These are phyloP conservation scores for Suhomyces terraborum DNA, from an alignment of 1,139 yeast genomes.

Conservation along the genomic window DNA sequence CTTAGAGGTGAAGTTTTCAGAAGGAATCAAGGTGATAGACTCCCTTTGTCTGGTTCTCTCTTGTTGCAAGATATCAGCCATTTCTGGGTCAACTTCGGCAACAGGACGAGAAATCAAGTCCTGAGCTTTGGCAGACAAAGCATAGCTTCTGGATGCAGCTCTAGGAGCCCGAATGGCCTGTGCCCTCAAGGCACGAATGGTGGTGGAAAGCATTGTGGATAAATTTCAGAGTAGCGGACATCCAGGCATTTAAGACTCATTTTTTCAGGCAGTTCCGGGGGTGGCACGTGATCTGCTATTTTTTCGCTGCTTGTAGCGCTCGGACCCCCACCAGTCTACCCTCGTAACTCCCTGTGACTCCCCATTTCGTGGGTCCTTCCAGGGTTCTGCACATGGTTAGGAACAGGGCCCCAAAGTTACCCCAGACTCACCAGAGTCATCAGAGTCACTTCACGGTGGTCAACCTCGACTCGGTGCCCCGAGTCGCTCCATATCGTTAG, in stretches of 20 bases:
- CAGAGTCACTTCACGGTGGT: not conserved
- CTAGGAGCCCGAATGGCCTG: constrained; percentile 18
- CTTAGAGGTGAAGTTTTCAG: constrained; percentile 92
- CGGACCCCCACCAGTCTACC: not conserved
- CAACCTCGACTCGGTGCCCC: not conserved
- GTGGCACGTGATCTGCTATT: constrained; percentile 1
- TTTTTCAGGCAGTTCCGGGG: constrained; percentile 9
- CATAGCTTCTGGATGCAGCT: constrained; percentile 35
- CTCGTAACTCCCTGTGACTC: not conserved
- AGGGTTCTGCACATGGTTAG: too few species aligned
- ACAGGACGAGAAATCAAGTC: constrained; percentile 65
- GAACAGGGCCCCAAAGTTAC: not conserved
- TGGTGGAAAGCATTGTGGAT: constrained; percentile 22
- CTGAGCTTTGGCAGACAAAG: constrained; percentile 51
- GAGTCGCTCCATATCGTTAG: constrained; percentile 5
- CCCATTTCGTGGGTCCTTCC: too few species aligned
- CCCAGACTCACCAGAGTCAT: constrained; percentile 1
- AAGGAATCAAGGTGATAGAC: constrained; percentile 88
- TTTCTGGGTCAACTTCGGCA: constrained; percentile 78
- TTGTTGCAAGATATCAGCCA: constrained; percentile 68
- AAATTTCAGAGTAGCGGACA: not conserved
- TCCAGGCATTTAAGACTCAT: constrained; percentile 11
- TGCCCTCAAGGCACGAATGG: constrained; percentile 28
- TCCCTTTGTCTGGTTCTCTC: constrained; percentile 85
- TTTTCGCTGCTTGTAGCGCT: too few species aligned